Base-by-base conservation (phyloP, 1,284 basidiomycete genomes). In the Microbotryum saponariae region DNA sequence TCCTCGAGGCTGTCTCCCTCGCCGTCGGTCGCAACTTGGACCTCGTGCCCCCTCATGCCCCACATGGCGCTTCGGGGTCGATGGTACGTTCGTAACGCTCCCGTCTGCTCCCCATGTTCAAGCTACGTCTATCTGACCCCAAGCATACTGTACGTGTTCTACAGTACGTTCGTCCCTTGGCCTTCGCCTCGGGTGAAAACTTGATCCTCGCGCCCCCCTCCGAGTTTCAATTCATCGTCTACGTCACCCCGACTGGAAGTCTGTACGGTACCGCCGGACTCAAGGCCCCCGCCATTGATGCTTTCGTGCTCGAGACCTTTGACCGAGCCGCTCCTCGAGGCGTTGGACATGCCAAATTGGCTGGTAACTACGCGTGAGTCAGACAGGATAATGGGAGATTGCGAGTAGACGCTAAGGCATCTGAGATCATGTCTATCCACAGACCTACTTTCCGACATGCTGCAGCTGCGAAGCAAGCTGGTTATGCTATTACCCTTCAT, bases 171-270 rank as follows among this genome's bases (percentile, higher is more conserved):
- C 69, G 74, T 31, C 68, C 73, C 2, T 62, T 74, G 23, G 71
- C 73, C 65, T 67, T 75, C 46, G 75, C 71, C 33, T 71, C 71
- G 20, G 75, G 75, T 4, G 70, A 67, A 1, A 66, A 70, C 49
- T 66, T 76, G 16, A 64, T 71, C 47, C 71, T 74, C 16, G 64
- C 61, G n/a, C 67, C 73, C 20, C 73, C 73, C 0, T 54, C 66
- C 57, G 74, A 75, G 59, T 75, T 75, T 63, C 74, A 70, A 1
- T 76, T 76, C 59, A 53, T 75, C 56, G 73, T 76, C 29, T 75
- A 72, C 64, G 73, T 72, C 25, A 74, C 75, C 14, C 75, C 74
- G 20, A 73, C 72, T 18, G 74, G 74, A 37, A 69, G 67, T n/a
- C 71, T 75, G 8, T 76, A 76, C 64, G 74, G 75, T 29, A 61